These are phyloP conservation scores for Fusarium bulbicola DNA, from an alignment of 2,329 filamentous ascomycete genomes.

Conservation along the genomic window DNA sequence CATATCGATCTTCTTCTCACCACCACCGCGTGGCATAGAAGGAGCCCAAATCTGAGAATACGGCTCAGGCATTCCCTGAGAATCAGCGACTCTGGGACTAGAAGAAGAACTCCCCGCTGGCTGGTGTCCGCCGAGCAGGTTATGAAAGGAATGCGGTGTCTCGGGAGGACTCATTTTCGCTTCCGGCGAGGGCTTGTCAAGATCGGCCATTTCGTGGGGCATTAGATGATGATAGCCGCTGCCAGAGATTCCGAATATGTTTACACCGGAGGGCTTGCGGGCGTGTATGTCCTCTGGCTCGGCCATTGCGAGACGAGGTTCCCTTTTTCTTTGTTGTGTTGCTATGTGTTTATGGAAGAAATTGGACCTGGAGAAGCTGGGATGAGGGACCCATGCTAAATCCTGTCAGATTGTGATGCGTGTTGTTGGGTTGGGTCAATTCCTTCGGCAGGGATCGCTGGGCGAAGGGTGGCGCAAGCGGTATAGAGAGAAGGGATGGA, in stretches of 20 bases:
- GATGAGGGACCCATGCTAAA: conserved; percentile 19
- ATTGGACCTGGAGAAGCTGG: not conserved
- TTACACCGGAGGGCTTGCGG: conserved; percentile 19
- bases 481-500: not conserved
- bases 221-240: conserved; percentile 36
- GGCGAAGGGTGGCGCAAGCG: conserved; percentile 18
- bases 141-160: conserved; percentile 36
- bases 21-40: conserved; percentile 25
- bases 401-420: not conserved
- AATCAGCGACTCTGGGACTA: conserved; percentile 16
- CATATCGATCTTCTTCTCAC: conserved; percentile 6
- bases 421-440: not conserved
- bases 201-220: conserved; percentile 36
- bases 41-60: conserved; percentile 37
- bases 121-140: conserved; percentile 20
- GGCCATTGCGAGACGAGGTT: conserved; percentile 18
- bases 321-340: not conserved
- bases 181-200: conserved; percentile 23
- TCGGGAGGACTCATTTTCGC: conserved; percentile 29
- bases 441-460: conserved; percentile 2
- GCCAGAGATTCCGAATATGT: conserved; percentile 29
- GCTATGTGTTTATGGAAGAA: not conserved
- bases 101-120: conserved; percentile 10
- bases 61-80: conserved; percentile 21
- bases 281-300: conserved; percentile 19